Percentiles rank a stretch among this genome's conserved stretches.
Conservation (phyloP, 805 yeast species). For the Nakazawaea ishiwadae region DNA sequence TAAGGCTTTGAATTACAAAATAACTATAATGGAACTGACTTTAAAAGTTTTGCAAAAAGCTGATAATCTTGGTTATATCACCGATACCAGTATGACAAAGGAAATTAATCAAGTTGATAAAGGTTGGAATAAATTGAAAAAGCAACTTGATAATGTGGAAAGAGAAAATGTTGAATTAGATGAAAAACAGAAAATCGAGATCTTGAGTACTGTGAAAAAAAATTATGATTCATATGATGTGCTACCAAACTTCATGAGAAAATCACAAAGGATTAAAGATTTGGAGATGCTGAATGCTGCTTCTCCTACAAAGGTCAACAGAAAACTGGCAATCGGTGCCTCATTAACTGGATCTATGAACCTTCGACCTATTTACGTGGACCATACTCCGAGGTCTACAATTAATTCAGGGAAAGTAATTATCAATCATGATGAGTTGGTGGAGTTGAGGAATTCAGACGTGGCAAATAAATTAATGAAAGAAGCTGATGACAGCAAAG, state of each 20-base stretch:
- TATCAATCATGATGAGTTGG: constrained; percentile 11
- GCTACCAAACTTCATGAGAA: constrained; percentile 4
- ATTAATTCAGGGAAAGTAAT: neutral
- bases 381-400: constrained; percentile 18
- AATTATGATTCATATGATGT: neutral
- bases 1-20: constrained; percentile 3
- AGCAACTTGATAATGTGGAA: neutral
- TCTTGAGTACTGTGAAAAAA: constrained; percentile 6
- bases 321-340: constrained; percentile 12
- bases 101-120: constrained; percentile 8
- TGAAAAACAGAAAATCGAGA: neutral
- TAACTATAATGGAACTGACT: constrained; percentile 12
- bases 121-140: constrained; percentile 4
- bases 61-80: constrained; percentile 16
- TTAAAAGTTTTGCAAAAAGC: constrained; percentile 20
- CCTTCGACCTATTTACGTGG: constrained; percentile 22
- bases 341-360: constrained; percentile 16
- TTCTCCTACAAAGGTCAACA: constrained; percentile 7
- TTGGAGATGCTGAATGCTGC: neutral
- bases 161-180: neutral
- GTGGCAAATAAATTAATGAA: constrained; percentile 25
- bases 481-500: constrained; percentile 30
- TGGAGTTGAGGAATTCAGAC: constrained; percentile 14
- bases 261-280: constrained; percentile 1
- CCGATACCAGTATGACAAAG: constrained; percentile 6